Base-by-base conservation (phyloP, 176 grass and related monocot genomes). In the Themeda triandra region DNA sequence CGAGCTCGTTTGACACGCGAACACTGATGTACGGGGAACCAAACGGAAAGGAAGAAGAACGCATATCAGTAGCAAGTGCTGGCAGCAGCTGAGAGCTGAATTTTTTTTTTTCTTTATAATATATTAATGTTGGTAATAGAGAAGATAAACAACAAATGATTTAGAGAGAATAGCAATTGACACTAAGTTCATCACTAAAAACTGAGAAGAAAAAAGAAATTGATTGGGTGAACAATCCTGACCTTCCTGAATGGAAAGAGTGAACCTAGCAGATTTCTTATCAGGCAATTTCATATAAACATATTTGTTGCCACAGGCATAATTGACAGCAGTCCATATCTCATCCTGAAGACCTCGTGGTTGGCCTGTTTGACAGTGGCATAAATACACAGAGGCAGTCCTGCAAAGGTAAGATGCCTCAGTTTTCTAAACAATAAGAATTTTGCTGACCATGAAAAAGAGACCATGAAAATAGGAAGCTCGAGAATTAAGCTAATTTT, bases 181-280 rank as follows among this genome's bases (percentile, higher is more conserved):
- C 79, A 29, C 21, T 24, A 10, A 59, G 37, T 80, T 42, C 37
- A 78, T 71, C 40, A 40, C 49, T 63, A 11, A 42, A 25, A 33
- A 60, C n/a, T n/a, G n/a, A 59, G 56, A 5, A 12, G 28, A 40
- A 40, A 59, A 70, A 84, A 59, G 29, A 13, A 53, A 66, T 15
- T 29, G 32, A 45, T 69, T 77, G 73, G 18, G 32, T 31, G 66
- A 49, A 49, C 11, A 81, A 82, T 35, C 42, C 76, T 80, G 33
- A 98, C 96, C 96, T 92, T 95, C 83, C 60, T 90, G 84, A 62
- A 94, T 92, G 29, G 91, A 96, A 84, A 96, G 73, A 80, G 81
- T 92, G 73, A 95, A 96, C 25, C 83, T 87, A 74, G 80, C 85
- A 83, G 89, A 81, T 73, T 77, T 91, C 76, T 92, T 90, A 89